Percentiles rank a stretch among this genome's conserved stretches.
Evolutionary conservation across 169 alveolate species (phyloP).

Genomic region (Plasmodium reichenowi): DNA sequence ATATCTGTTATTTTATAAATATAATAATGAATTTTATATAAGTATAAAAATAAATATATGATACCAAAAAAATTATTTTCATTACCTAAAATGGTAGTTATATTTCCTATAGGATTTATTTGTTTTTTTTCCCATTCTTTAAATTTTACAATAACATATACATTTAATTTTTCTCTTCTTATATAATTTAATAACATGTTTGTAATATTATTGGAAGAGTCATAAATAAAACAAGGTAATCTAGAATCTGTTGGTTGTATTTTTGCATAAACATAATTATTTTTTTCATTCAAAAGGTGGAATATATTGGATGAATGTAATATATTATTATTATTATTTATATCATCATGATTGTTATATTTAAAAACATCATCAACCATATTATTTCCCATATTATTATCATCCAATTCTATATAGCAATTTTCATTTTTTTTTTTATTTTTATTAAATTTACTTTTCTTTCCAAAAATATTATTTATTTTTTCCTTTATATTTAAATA

Average conservation of each 20-base stretch:
- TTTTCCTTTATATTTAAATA: conserved; percentile 45
- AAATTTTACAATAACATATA: conserved; percentile 56
- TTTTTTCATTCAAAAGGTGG: neutral
- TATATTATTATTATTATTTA: neutral
- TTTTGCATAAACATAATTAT: conserved; percentile 30
- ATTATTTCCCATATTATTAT: conserved; percentile 4
- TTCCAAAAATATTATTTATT: conserved; percentile 45
- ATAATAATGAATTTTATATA: conserved; percentile 57
- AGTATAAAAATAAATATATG: conserved; percentile 58
- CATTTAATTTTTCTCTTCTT: conserved; percentile 44
- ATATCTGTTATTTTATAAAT: conserved; percentile 36
- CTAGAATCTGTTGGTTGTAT: conserved; percentile 45
- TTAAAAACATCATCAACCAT: neutral
- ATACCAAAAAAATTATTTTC: conserved; percentile 59
- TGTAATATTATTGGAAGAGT: conserved; percentile 1
- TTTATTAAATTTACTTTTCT: conserved; percentile 8
- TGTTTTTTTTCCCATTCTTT: conserved; percentile 53
- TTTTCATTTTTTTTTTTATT: conserved; percentile 1
- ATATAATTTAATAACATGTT: conserved; percentile 26
- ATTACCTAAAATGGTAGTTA: conserved; percentile 65
- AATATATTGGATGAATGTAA: too few relatives aligned
- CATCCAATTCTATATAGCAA: neutral
- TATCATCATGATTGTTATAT: neutral
- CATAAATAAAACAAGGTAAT: conserved; percentile 68
- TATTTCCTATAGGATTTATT: conserved; percentile 70